These are phyloP conservation scores for Blastobotrys raffinosifermentans DNA, from an alignment of 1,139 yeast genomes.

Conservation along the genomic window DNA sequence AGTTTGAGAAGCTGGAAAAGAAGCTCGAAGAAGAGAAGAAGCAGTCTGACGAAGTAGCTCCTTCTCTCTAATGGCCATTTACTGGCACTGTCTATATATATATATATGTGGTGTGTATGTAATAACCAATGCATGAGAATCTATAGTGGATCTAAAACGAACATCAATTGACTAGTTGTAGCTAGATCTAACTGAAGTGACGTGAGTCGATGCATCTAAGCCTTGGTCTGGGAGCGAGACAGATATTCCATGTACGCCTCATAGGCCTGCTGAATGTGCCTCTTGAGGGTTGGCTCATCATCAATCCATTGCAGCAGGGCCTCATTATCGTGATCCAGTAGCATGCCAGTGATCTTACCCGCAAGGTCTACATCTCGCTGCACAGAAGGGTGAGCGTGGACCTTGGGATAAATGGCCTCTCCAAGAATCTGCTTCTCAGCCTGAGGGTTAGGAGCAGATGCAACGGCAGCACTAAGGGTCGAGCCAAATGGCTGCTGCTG, in stretches of 20 bases:
- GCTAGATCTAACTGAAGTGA: too few relatives aligned
- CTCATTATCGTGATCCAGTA: conserved; percentile 81
- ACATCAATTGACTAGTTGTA: too few relatives aligned
- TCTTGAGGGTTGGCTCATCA: conserved; percentile 67
- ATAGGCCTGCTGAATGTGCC: conserved; percentile 84
- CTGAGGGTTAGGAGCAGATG: conserved; percentile 40
- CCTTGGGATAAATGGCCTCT: conserved; percentile 87
- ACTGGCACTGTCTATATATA: conserved; percentile 2
- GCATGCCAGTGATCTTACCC: conserved; percentile 93
- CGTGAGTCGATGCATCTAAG: conserved; percentile 1
- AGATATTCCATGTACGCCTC: conserved; percentile 72
- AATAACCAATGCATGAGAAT: too few relatives aligned
- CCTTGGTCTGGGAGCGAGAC: conserved; percentile 1
- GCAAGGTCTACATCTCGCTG: conserved; percentile 83
- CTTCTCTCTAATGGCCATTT: conserved; percentile 20
- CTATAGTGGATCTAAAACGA: too few relatives aligned
- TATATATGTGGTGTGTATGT: conserved; percentile 3
- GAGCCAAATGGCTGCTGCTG: conserved; percentile 26
- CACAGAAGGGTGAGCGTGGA: conserved; percentile 68
- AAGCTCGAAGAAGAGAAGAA: conserved; percentile 25
- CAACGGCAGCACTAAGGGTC: conserved; percentile 29
- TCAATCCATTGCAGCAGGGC: conserved; percentile 81
- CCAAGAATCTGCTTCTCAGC: conserved; percentile 91
- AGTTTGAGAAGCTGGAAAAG: conserved; percentile 61
- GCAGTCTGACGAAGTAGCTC: conserved; percentile 19